Conservation (phyloP, 768 basidiomycete genomes). For the Kwoniella heveanensis region DNA sequence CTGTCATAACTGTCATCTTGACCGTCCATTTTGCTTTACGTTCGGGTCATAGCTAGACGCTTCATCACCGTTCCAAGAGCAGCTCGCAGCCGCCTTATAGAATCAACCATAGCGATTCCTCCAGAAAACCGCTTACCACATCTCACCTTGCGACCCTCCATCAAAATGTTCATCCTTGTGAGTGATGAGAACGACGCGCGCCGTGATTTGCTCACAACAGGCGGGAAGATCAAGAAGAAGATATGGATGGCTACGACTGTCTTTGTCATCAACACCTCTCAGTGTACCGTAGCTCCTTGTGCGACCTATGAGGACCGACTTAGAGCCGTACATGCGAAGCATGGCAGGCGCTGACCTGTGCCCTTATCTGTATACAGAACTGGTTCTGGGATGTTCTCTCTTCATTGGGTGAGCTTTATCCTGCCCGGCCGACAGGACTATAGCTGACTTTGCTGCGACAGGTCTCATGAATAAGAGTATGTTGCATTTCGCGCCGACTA, state of each 20-base stretch:
- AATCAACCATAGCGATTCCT: background rate
- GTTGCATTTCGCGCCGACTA: conserved; percentile 20
- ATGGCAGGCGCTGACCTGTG: background rate
- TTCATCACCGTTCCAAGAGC: too few relatives aligned
- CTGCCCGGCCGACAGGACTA: background rate
- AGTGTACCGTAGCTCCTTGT: too few relatives aligned
- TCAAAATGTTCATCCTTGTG: conserved; percentile 44
- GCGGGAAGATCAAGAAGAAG: too few relatives aligned
- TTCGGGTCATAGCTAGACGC: too few relatives aligned
- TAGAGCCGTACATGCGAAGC: too few relatives aligned
- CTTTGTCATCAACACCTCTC: too few relatives aligned
- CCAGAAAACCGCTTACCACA: background rate
- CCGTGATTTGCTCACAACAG: background rate
- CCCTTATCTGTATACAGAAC: conserved; percentile 59
- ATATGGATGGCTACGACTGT: too few relatives aligned
- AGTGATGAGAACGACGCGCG: conserved; percentile 5
- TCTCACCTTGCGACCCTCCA: background rate
- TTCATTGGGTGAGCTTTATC: conserved; percentile 71
- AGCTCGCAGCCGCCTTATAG: background rate
- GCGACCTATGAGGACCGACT: too few relatives aligned
- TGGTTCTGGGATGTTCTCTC: conserved; percentile 98
- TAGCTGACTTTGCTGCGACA: conserved; percentile 50
- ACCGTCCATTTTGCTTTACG: background rate
- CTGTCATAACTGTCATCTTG: background rate
- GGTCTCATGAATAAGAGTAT: conserved; percentile 89